Evolutionary conservation across 2,329 filamentous ascomycete species (phyloP), one percentile per base, ranked within the genome.

Genomic region (Aschersonia sp.): DNA sequence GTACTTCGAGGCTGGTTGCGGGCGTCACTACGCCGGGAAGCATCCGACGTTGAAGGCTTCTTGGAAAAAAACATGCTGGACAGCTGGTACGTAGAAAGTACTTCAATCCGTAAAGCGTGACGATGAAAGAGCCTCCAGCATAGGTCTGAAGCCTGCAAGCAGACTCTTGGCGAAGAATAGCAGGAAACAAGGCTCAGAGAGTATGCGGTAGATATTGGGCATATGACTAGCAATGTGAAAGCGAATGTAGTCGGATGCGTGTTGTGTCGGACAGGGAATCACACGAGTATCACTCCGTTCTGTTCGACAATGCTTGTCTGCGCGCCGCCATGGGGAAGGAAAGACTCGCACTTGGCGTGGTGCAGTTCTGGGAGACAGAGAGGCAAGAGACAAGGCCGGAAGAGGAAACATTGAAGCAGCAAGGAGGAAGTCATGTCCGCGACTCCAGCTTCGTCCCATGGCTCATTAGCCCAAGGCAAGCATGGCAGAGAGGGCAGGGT

Each of bases 41-140:
- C 41, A n/a, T 50, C 46, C 44, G 51, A 30, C 45, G 47, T 50
- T 31, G 50, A 47, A 43, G 49, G 52, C 45, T 48, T 43, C 41
- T 51, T 56, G 45, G 47, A 51, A 52, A 56, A 56, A 49, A 55
- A 49, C 52, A 56, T 56, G 48, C 46, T 54, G 51, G 35, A 43
- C 6, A 12, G 35, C 35, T 12, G 12, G 12, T 35, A 49, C 35
- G 52, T 48, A 49, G 52, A 49, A 49, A 50, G 54, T 32, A 43
- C 40, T 10, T 20, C 20, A 20, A 20, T 20, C 20, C 20, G 20
- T 20, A 20, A 20, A 20, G 20, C 20, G 20, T 20, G 20, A 20
- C 20, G 20, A 20, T 43, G 40, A 43, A 12, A 38, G 7, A 12
- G 35, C 35, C 35, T 38, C 12, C 2, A 38, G 35, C 35, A 20